phyloP scores from a whole-genome alignment of 148 eudicot genomes.

The Polygonum maritimum region DNA sequence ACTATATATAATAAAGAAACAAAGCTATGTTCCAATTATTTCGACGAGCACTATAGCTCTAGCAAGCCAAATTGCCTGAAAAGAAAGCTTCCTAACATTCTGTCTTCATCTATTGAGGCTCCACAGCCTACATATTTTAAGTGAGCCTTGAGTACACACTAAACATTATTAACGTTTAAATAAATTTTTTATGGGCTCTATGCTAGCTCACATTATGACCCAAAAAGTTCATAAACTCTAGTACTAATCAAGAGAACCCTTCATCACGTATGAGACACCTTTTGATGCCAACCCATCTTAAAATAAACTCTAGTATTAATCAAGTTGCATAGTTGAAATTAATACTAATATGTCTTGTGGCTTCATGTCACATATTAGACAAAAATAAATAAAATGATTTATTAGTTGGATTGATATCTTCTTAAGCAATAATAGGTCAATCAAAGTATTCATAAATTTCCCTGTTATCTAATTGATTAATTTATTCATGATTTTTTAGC shows the following conservation, averaged over 20 bases:
- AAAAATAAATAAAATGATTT: too few relatives aligned
- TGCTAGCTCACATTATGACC: not conserved
- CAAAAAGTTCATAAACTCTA: not conserved
- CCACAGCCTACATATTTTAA: not conserved
- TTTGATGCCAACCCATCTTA: not conserved
- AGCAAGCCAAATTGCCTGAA: not conserved
- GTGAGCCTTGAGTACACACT: not conserved
- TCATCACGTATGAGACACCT: not conserved
- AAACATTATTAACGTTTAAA: not conserved
- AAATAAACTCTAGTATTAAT: too few relatives aligned
- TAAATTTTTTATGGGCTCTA: not conserved
- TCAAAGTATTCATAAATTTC: too few relatives aligned
- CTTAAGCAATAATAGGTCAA: too few relatives aligned
- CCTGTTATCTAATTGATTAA: too few relatives aligned
- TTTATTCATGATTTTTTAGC: too few relatives aligned
- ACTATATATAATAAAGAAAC: not conserved
- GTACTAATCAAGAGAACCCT: not conserved
- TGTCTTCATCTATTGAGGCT: not conserved
- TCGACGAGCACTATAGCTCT: not conserved
- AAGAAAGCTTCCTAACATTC: constrained; percentile 5
- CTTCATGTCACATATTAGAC: too few relatives aligned
- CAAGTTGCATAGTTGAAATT: not conserved
- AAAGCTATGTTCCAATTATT: not conserved
- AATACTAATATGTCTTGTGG: too few relatives aligned
- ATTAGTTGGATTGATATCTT: too few relatives aligned